Conservation (phyloP, 768 basidiomycete genomes). For the Mycena rosella region DNA sequence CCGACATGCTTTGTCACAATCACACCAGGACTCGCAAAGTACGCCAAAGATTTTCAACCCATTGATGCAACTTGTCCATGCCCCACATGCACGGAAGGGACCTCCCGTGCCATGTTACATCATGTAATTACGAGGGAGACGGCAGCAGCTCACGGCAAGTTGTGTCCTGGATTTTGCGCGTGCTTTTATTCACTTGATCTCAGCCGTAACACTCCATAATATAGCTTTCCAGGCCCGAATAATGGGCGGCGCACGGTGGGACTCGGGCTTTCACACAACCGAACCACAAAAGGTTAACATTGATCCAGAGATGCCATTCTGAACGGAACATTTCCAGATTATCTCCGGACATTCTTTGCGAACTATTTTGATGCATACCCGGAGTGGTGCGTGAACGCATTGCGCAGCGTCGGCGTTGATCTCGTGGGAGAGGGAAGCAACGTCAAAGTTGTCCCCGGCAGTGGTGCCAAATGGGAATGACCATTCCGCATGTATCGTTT, state of each 20-base stretch:
- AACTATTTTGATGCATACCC: constrained; percentile 90
- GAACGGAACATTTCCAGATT: constrained; percentile 81
- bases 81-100: constrained; percentile 80
- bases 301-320: constrained; percentile 72
- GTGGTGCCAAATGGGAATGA: constrained; percentile 87
- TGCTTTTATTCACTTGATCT: constrained; percentile 24
- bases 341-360: constrained; percentile 81
- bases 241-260: constrained; percentile 80
- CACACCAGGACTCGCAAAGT: constrained; percentile 71
- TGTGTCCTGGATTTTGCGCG: constrained; percentile 24
- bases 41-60: constrained; percentile 74
- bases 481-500: constrained; percentile 26
- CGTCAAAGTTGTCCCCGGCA: constrained; percentile 67
- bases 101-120: constrained; percentile 81
- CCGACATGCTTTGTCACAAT: not conserved
- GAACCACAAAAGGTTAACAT: not conserved
- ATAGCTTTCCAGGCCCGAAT: constrained; percentile 88
- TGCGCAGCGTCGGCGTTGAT: constrained; percentile 87
- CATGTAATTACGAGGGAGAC: constrained; percentile 86
- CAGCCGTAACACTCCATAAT: constrained; percentile 88
- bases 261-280: not conserved
- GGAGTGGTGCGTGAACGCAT: constrained; percentile 89
- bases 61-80: constrained; percentile 88
- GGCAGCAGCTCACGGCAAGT: constrained; percentile 84
- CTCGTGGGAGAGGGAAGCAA: constrained; percentile 70